Evolutionary conservation across 2,329 filamentous ascomycete genomes (phyloP).

Genomic region (Microcyclosporella mali): DNA sequence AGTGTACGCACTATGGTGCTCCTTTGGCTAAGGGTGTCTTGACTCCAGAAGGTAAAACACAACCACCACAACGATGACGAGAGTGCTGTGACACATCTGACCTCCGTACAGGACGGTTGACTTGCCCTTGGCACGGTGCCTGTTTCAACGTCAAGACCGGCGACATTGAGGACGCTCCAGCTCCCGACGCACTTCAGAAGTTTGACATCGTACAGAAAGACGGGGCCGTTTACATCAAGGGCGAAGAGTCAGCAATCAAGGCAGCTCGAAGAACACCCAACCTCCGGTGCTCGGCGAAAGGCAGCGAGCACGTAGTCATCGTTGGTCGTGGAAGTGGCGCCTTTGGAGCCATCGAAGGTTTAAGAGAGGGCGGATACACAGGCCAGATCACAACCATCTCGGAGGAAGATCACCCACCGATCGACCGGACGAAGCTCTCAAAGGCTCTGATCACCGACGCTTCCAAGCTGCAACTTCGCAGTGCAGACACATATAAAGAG

Average conservation of each 20-base stretch:
- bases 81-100: conserved; percentile 46
- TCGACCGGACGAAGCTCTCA: conserved; percentile 91
- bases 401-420: conserved; percentile 69
- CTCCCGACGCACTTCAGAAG: conserved; percentile 73
- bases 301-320: conserved; percentile 65
- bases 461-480: conserved; percentile 69
- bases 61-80: too few species aligned
- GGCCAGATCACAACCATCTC: conserved; percentile 78
- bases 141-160: conserved; percentile 88
- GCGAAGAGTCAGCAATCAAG: conserved; percentile 73
- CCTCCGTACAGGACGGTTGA: too few species aligned
- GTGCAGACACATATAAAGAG: conserved; percentile 68
- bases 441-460: conserved; percentile 83
- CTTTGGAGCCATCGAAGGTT: conserved; percentile 71
- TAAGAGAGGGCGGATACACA: conserved; percentile 73
- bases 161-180: conserved; percentile 92
- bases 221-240: conserved; percentile 76
- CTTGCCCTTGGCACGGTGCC: conserved; percentile 73
- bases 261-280: conserved; percentile 66
- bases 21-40: conserved; percentile 82
- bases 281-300: conserved; percentile 59
- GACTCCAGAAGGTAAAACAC: conserved; percentile 69
- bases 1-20: conserved; percentile 87
- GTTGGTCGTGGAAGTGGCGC: conserved; percentile 81
- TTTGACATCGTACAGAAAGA: conserved; percentile 78